Evolutionary conservation across 345 rosid species (phyloP), one percentile per base, ranked within the genome.

Genomic region (Eucalyptus sideroxylon): DNA sequence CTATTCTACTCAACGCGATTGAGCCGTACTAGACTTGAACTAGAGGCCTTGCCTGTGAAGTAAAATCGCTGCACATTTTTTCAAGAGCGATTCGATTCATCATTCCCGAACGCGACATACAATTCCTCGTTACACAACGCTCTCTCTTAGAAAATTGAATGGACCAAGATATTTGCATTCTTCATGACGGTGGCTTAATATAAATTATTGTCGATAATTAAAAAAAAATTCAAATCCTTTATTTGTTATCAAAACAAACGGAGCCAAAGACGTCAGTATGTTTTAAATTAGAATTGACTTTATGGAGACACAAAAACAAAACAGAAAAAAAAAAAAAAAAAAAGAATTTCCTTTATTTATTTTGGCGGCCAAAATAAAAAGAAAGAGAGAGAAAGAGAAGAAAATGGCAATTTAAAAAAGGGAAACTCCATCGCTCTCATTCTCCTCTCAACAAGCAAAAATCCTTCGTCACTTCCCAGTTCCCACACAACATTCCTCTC

Each of bases 71-170:
- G 1, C 27, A 24, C 27, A 3, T 27, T 27, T 14, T 2, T 45
- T 45, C 11, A 2, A 6, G 7, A 26, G 34, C 4, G 8, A 27
- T 60, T 27, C 16, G 8, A 26, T 26, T 27, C 7, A 13, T 27
- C 16, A 0, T 53, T 53, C 10, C 1, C 2, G 0, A 27, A 27
- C 5, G 0, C 4, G 0, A 5, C 8, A 27, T 6, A 12, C 3
- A 5, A 65, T 10, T n/a, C 3, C 6, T 8, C 3, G 2, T 2
- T 4, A 2, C 16, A 65, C 8, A 0, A 5, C 0, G 11, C 21
- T 14, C 11, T 65, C 11, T 62, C 11, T 21, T 65, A 30, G n/a
- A 53, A 53, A 53, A 53, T 53, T 53, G 59, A 53, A 53, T n/a
- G 21, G 40, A 67, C 2, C 6, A 65, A 65, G 31, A n/a, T 16